Evolutionary conservation across 169 alveolate genomes (phyloP).

Genomic region (Plasmodium coatneyi): DNA sequence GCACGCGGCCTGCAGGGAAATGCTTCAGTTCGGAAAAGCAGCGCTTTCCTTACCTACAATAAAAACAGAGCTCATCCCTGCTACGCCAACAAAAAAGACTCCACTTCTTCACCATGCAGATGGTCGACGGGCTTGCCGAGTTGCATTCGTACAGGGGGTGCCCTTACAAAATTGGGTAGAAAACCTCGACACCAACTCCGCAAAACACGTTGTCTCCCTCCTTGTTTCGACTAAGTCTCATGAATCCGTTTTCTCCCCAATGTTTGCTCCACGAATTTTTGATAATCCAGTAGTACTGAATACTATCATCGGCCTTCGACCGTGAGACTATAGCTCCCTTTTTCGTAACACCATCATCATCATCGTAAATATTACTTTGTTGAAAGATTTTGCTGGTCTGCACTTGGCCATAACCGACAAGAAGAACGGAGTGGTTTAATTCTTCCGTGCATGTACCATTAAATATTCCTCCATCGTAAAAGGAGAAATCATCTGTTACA

Average conservation of each 20-base stretch:
- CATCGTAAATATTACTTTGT: constrained; percentile 18
- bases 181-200: constrained; percentile 59
- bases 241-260: constrained; percentile 91
- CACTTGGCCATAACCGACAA: constrained; percentile 88
- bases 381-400: constrained; percentile 15
- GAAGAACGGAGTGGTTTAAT: constrained; percentile 88
- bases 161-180: constrained; percentile 39
- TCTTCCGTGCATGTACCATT: constrained; percentile 80
- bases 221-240: constrained; percentile 78
- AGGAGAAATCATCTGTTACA: constrained; percentile 88
- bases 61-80: background rate
- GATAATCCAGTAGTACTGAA: constrained; percentile 85
- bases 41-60: background rate
- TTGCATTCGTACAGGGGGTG: background rate
- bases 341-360: background rate
- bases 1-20: background rate
- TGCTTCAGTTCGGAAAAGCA: background rate
- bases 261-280: constrained; percentile 89
- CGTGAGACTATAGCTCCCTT: background rate
- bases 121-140: background rate
- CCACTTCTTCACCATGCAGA: background rate
- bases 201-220: constrained; percentile 61
- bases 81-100: background rate
- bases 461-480: constrained; percentile 87
- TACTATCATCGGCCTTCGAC: constrained; percentile 15